Conservation (phyloP, 352 stramenopile genomes). For the Globisporangium polare region DNA sequence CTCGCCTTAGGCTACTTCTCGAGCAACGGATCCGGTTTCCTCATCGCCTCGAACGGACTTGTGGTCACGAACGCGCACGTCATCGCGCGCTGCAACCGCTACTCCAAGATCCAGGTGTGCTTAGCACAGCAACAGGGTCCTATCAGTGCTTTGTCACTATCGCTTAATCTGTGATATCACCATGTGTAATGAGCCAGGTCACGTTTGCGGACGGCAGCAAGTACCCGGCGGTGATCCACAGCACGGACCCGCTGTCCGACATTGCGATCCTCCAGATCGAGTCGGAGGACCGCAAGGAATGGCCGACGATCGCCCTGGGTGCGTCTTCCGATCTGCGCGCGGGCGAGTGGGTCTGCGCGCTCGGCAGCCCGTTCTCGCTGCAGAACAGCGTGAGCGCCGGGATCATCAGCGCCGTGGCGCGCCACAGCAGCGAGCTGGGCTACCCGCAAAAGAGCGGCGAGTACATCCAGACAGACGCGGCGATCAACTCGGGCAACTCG, state of each 20-base stretch:
- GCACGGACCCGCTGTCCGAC: conserved; percentile 85
- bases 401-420: conserved; percentile 88
- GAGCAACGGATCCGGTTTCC: conserved; percentile 91
- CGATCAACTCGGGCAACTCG: conserved; percentile 92
- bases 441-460: conserved; percentile 75
- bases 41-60: conserved; percentile 82
- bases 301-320: conserved; percentile 71
- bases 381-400: conserved; percentile 90
- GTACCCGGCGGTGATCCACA: conserved; percentile 74
- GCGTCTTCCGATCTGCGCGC: conserved; percentile 72
- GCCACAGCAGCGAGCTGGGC: conserved; percentile 87
- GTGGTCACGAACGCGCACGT: conserved; percentile 94
- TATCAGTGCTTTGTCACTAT: background rate
- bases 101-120: conserved; percentile 74
- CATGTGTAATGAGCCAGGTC: conserved; percentile 26
- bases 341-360: conserved; percentile 91
- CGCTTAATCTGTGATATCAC: background rate
- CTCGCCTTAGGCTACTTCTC: conserved; percentile 42
- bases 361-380: conserved; percentile 89
- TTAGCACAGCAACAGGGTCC: background rate
- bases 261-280: conserved; percentile 89
- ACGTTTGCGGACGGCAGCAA: conserved; percentile 84
- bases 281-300: conserved; percentile 42
- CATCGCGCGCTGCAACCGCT: conserved; percentile 74
- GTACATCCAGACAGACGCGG: conserved; percentile 94